Evolutionary conservation across 108 stramenopile species (phyloP), one percentile per base, ranked within the genome.

Genomic region (Cylindrotheca fusiformis): DNA sequence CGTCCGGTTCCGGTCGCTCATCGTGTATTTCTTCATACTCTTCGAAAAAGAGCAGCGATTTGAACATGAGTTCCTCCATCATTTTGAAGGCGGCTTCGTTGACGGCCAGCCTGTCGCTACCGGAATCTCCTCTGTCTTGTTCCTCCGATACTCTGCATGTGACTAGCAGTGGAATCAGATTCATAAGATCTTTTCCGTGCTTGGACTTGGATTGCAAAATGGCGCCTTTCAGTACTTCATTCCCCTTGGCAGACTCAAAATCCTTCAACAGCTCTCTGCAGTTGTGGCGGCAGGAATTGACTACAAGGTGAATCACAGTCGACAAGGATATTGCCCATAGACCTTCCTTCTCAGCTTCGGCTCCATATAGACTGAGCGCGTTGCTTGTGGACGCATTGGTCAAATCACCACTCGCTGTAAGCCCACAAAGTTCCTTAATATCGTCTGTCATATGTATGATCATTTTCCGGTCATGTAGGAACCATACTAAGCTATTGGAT

Each of bases 401-500:
- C n/a, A 21, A 19, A 19, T 23, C 25, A 8, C 32, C 49, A 54
- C 10, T 19, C 19, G 52, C 44, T 12, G 74, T 79, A 54, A 91
- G 79, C 46, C 83, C 93, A 60, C 83, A 81, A 30, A 97, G 66
- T 52, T 97, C 94, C 57, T 92, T 90, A 65, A 97, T 65, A 70
- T 97, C 96, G 62, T 95, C 95, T 22, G 94, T 93, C 85, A 97
- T 93, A 71, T 96, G 91, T 48, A 92, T 67, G 64, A 97, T 91
- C 81, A 95, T 94, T 60, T 92, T 93, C 46, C 88, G 67, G 72
- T 97, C 94, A 61, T 96, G 95, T 12, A 97, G 68, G 59, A 95
- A 95, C 87, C 83, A 94, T 4, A 95, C 92, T 60, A 97, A 69
- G 48, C 85, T 87, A 21, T 85, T 75, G 20, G 85, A 83, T 12